A percentile compares a stretch with the other conserved stretches of the same genome.
Evolutionary conservation across 345 rosid species (phyloP).

Genomic region (Camelina laxa): DNA sequence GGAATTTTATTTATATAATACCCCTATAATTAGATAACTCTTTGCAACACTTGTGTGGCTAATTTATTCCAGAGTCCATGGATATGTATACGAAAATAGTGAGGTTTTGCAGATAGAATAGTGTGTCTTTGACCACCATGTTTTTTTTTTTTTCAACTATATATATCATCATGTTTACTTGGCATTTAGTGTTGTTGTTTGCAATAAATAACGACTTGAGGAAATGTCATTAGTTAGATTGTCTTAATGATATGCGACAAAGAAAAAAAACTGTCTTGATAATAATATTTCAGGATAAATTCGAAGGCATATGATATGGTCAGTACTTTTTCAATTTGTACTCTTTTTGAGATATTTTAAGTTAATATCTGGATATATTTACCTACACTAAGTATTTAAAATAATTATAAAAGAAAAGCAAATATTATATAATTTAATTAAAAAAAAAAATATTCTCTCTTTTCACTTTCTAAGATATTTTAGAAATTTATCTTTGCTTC

Average conservation of each 20-base stretch:
- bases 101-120: not conserved
- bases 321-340: not conserved
- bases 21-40: not conserved
- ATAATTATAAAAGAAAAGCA: not conserved
- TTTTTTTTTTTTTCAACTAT: not conserved
- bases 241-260: conserved; percentile 10
- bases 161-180: not conserved
- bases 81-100: not conserved
- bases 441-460: not conserved
- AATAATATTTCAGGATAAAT: not conserved
- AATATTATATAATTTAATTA: not conserved
- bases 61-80: not conserved
- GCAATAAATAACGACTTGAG: not conserved
- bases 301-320: too few relatives aligned
- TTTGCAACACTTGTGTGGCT: conserved; percentile 16
- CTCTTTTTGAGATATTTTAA: not conserved
- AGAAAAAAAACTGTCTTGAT: not conserved
- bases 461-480: not conserved
- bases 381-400: not conserved
- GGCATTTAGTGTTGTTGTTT: conserved; percentile 7
- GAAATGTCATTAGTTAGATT: not conserved
- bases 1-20: not conserved
- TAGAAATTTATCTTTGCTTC: not conserved
- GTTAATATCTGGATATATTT: not conserved
- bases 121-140: not conserved